These are phyloP conservation scores for Silene coronaria DNA, from an alignment of 179 eudicot genomes.

Conservation along the genomic window DNA sequence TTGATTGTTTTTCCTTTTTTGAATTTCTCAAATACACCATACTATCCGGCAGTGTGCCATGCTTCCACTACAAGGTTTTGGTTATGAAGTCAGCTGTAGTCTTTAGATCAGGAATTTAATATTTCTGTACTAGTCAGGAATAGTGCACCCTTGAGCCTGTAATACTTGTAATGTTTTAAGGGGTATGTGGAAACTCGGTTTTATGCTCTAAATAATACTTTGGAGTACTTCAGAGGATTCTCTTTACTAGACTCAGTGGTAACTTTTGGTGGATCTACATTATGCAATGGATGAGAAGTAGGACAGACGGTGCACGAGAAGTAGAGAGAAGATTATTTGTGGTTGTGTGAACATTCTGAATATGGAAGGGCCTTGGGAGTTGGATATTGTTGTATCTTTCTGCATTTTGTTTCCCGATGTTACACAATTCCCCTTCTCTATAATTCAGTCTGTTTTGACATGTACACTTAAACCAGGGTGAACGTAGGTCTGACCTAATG, in stretches of 20 bases:
- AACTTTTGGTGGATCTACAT: not conserved
- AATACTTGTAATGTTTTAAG: not conserved
- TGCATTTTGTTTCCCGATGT: too few species aligned
- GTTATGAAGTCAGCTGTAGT: not conserved
- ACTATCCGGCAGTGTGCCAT: not conserved
- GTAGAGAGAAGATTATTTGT: too few species aligned
- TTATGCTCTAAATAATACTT: not conserved
- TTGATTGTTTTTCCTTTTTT: too few species aligned
- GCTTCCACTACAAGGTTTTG: not conserved
- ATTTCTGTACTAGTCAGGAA: not conserved
- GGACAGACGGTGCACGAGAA: too few species aligned
- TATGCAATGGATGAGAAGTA: too few species aligned
- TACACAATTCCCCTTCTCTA: too few species aligned
- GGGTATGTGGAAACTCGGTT: not conserved
- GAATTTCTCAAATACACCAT: not conserved
- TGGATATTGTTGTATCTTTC: too few species aligned
- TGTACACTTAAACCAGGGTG: too few species aligned
- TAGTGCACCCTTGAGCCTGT: not conserved
- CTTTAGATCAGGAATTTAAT: not conserved
- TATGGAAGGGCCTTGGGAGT: too few species aligned
- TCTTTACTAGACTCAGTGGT: not conserved
- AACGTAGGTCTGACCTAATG: too few species aligned
- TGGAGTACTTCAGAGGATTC: not conserved
- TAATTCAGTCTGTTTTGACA: too few species aligned
- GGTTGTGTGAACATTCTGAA: too few species aligned